These are phyloP conservation scores for Antrodiella citrinella DNA, from an alignment of 768 basidiomycete species.

Conservation along the genomic window DNA sequence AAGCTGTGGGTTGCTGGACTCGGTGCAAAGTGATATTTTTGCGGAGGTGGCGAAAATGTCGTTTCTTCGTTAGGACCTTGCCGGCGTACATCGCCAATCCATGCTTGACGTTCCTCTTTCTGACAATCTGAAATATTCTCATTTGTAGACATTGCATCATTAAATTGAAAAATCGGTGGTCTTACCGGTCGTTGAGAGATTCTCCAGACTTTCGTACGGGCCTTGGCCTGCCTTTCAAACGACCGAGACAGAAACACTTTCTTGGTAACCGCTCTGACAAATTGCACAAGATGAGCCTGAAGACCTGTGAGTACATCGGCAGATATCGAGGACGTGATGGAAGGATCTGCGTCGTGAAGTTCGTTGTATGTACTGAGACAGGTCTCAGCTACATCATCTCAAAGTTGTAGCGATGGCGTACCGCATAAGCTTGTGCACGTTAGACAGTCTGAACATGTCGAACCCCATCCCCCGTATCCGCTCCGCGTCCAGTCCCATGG, in stretches of 20 bases:
- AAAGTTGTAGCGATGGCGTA: slow-evolving; percentile 25
- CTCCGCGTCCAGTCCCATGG: slow-evolving; percentile 37
- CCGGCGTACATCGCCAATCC: not conserved
- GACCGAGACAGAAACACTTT: slow-evolving; percentile 47
- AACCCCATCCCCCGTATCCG: slow-evolving; percentile 36
- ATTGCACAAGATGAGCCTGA: slow-evolving; percentile 37
- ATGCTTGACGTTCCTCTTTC: slow-evolving; percentile 27
- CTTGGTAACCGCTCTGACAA: slow-evolving; percentile 43
- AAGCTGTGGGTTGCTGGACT: not conserved
- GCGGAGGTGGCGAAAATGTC: not conserved
- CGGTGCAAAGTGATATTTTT: not conserved
- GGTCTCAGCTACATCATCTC: too few relatives aligned
- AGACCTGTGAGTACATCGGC: slow-evolving; percentile 39
- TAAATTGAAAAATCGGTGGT: too few relatives aligned
- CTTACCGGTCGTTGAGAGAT: slow-evolving; percentile 33
- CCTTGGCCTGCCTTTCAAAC: slow-evolving; percentile 50
- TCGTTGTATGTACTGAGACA: slow-evolving; percentile 22
- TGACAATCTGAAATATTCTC: slow-evolving; percentile 23
- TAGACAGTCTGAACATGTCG: slow-evolving; percentile 38
- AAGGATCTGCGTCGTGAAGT: slow-evolving; percentile 21
- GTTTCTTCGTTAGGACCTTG: not conserved
- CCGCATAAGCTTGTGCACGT: slow-evolving; percentile 33
- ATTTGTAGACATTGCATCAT: not conserved
- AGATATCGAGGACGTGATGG: slow-evolving; percentile 32
- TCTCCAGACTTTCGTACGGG: slow-evolving; percentile 53